Evolutionary conservation across 2,329 filamentous ascomycete species (phyloP).

Genomic region (Aspergillus sp.): DNA sequence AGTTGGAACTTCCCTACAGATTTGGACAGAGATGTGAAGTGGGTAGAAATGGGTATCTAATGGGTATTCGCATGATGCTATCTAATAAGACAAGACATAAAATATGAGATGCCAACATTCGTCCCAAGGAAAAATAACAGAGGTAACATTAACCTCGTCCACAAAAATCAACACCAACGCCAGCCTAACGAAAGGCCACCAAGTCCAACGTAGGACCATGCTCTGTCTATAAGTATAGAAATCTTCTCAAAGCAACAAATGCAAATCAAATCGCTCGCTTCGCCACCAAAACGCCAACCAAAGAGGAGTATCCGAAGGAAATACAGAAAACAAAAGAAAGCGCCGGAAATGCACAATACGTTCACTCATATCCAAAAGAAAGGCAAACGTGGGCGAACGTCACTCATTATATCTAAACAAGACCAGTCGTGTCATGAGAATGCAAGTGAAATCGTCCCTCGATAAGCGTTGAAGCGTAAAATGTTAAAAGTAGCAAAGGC

Average conservation of each 20-base stretch:
- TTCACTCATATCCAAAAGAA: constrained; percentile 14
- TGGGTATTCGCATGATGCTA: no score
- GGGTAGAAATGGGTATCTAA: background rate
- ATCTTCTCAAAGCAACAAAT: background rate
- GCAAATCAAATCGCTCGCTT: constrained; percentile 11
- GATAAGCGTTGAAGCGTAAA: constrained; percentile 4
- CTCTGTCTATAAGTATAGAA: background rate
- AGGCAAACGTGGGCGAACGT: constrained; percentile 4
- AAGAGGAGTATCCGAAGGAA: constrained; percentile 3
- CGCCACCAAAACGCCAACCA: constrained; percentile 8
- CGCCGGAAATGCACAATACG: constrained; percentile 11
- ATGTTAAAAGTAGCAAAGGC: background rate
- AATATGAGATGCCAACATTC: no score
- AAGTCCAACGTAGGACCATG: background rate
- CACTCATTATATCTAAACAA: background rate
- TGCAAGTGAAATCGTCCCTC: constrained; percentile 12
- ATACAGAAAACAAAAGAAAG: constrained; percentile 6
- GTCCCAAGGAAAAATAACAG: no score
- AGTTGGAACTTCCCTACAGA: background rate
- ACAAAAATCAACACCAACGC: background rate
- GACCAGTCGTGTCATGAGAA: constrained; percentile 9
- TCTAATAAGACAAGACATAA: no score
- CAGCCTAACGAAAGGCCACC: background rate
- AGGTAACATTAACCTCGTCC: no score
- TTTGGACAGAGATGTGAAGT: background rate